Conservation (phyloP, 2,329 filamentous ascomycete species). For the Westerdykella sp. region DNA sequence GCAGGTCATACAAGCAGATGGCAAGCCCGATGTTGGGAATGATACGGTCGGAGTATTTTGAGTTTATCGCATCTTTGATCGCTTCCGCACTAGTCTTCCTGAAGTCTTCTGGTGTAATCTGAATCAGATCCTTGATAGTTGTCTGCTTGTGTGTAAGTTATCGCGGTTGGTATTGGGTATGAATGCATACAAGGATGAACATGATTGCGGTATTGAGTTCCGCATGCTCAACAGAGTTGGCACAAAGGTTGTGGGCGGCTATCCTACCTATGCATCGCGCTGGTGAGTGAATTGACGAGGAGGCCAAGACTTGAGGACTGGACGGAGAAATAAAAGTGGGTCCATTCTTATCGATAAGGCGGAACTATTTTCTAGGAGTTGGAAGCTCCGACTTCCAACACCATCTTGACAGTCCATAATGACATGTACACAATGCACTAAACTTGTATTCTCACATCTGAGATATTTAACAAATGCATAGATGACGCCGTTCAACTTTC, state of each 20-base stretch:
- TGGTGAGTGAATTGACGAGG: not conserved
- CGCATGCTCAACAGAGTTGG: slow-evolving; percentile 21
- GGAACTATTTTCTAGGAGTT: not conserved
- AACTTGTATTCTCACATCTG: too few species aligned
- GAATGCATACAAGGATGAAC: slow-evolving; percentile 36
- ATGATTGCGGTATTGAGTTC: slow-evolving; percentile 17
- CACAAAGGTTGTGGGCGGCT: not conserved
- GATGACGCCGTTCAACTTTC: slow-evolving; percentile 40
- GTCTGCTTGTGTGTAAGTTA: slow-evolving; percentile 52
- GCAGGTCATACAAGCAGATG: slow-evolving; percentile 85
- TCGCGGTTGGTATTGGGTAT: not conserved
- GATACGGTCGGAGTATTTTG: slow-evolving; percentile 95
- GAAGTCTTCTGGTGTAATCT: slow-evolving; percentile 86
- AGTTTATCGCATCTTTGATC: slow-evolving; percentile 94
- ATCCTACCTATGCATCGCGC: slow-evolving; percentile 10
- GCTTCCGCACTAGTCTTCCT: slow-evolving; percentile 73
- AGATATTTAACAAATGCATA: not conserved
- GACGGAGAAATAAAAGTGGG: not conserved
- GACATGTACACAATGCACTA: too few species aligned
- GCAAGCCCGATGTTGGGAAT: slow-evolving; percentile 93
- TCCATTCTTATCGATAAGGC: slow-evolving; percentile 2
- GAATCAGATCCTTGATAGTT: slow-evolving; percentile 88
- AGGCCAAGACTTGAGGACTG: not conserved
- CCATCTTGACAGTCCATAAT: not conserved
- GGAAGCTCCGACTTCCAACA: not conserved